Conservation (phyloP, 257 asterid genomes). For the Echium plantagineum region DNA sequence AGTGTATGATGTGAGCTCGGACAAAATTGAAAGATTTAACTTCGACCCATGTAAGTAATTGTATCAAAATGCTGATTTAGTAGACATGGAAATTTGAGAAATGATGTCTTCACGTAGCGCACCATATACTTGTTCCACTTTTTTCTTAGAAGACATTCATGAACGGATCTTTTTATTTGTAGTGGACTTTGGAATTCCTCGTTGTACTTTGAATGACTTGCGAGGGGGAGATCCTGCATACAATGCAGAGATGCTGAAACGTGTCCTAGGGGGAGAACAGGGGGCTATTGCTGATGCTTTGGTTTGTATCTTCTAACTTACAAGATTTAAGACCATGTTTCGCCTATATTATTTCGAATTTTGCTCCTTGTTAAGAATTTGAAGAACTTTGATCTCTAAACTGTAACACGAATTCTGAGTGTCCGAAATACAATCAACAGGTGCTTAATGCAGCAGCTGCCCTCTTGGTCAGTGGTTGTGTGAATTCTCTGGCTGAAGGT, state of each 20-base stretch:
- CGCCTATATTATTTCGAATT: too few species aligned
- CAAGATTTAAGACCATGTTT: background rate
- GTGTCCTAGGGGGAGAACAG: constrained; percentile 54
- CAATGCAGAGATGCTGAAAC: constrained; percentile 52
- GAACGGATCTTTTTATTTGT: background rate
- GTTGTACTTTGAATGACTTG: constrained; percentile 49
- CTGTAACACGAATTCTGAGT: background rate
- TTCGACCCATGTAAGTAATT: constrained; percentile 70
- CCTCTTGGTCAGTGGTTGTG: constrained; percentile 64
- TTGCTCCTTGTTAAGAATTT: too few species aligned
- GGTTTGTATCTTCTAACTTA: constrained; percentile 24
- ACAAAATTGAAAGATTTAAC: constrained; percentile 42
- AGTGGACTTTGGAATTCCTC: constrained; percentile 75
- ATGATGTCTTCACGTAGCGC: too few species aligned
- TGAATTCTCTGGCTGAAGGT: constrained; percentile 47
- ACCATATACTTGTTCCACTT: too few species aligned
- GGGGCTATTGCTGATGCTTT: constrained; percentile 80
- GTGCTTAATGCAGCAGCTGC: constrained; percentile 88
- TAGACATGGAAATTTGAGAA: too few species aligned
- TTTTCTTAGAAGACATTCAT: background rate
- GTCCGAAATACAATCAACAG: constrained; percentile 16
- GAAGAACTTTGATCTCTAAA: background rate
- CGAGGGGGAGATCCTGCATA: constrained; percentile 63
- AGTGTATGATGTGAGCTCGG: constrained; percentile 52
- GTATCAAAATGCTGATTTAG: background rate